Evolutionary conservation across 2,329 filamentous ascomycete genomes (phyloP), one percentile per base, ranked within the genome.

Genomic region (Davidsoniella eucalypti): DNA sequence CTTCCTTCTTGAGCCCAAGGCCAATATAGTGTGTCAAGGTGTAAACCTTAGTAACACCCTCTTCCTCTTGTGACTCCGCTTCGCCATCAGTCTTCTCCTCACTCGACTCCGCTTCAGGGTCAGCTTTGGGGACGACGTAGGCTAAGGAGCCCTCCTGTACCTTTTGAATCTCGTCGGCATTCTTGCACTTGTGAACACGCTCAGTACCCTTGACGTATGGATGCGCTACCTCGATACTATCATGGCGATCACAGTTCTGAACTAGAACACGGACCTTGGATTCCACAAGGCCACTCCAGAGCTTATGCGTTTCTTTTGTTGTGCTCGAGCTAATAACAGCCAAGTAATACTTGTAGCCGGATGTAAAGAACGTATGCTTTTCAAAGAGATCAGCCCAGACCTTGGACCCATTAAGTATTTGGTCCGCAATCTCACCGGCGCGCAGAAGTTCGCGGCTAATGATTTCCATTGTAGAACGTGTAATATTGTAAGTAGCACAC

Each of bases 11-110:
- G 50, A 95, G 67, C 58, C 90, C 83, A 44, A 96, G 72, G 36
- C 92, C 92, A 60, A 98, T 87, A 61, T 96, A 98, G 63, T 88
- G 90, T 1, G 88, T 95, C 21, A 87, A 87, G 0, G 90, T 96
- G 62, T 85, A 94, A 25, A 96, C 68, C 51, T 71, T 69, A 41
- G 58, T 61, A 14, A 55, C 46, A 49, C 40, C 56, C 53, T 50
- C 29, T 12, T 36, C 52, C 1, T 47, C 36, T 6, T 57, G 56
- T 14, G 16, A 18, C 14, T n/a, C 9, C 14, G 21, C 17, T 46
- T 60, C 60, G 4, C 61, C 58, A 46, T 67, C 62, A 29, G 55
- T 47, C 56, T 64, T 62, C 47, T 56, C 47, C 14, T 53, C 57
- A 40, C 29, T 51, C n/a, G 44, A 51, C 18, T 48, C 23, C 10